phyloP scores from a whole-genome alignment of 2,329 filamentous ascomycete genomes.

The Colletotrichum cordylinicola region DNA sequence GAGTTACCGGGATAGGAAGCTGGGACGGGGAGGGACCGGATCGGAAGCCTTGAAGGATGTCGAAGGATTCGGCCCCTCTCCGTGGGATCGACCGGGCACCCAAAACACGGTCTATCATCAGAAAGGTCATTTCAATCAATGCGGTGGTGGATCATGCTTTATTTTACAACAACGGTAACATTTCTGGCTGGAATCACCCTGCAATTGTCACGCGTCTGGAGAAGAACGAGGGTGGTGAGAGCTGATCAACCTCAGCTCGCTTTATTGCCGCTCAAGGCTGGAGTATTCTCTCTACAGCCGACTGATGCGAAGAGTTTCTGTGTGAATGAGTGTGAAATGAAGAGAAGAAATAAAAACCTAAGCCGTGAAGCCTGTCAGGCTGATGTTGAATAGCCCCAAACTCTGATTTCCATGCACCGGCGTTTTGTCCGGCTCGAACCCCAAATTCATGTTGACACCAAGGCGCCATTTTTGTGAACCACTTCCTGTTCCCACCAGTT shows the following conservation, averaged over 20 bases:
- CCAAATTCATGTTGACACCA: background rate
- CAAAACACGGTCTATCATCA: too few relatives aligned
- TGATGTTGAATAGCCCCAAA: constrained; percentile 23
- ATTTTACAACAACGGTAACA: fast-evolving
- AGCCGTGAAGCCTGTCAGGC: constrained; percentile 4
- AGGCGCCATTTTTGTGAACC: background rate
- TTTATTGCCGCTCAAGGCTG: background rate
- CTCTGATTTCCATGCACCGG: background rate
- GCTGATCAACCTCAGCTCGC: background rate
- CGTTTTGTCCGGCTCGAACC: background rate
- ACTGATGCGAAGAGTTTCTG: background rate
- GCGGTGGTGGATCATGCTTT: background rate
- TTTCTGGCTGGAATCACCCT: background rate
- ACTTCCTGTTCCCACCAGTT: background rate
- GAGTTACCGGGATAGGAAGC: background rate
- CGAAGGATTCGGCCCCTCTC: background rate
- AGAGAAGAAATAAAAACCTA: background rate
- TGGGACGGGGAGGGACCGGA: background rate
- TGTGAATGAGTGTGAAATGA: constrained; percentile 3
- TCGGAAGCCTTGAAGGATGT: background rate
- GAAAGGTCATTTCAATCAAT: background rate
- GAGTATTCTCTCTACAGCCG: constrained; percentile 5
- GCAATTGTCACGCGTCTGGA: background rate
- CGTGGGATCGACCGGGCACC: background rate
- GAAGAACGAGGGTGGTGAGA: background rate